These are phyloP conservation scores for Rubia peregrina DNA, from an alignment of 305 asterid species.

Conservation along the genomic window DNA sequence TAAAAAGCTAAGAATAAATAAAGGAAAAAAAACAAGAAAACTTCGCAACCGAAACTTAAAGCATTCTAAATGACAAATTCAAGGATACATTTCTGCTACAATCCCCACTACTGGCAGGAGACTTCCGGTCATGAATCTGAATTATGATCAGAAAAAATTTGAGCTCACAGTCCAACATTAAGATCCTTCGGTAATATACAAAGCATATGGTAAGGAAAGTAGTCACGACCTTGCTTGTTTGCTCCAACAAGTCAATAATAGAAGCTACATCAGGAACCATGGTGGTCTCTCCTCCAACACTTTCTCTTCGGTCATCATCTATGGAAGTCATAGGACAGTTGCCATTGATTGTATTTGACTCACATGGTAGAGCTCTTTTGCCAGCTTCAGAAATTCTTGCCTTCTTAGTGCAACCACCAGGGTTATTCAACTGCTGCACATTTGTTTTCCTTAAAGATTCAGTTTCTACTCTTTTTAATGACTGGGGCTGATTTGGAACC, in stretches of 20 bases:
- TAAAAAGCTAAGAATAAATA: conserved; percentile 42
- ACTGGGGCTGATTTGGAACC: conserved; percentile 40
- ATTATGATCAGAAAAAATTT: conserved; percentile 24
- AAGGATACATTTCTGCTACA: conserved; percentile 69
- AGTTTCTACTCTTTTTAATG: conserved; percentile 28
- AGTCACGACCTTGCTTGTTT: conserved; percentile 71
- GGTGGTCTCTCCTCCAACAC: conserved; percentile 32
- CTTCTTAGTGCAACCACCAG: conserved; percentile 42
- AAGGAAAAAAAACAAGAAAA: conserved; percentile 34
- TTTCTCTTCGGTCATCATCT: conserved; percentile 33
- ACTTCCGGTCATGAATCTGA: conserved; percentile 71
- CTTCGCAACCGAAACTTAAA: conserved; percentile 13
- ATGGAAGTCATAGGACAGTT: conserved; percentile 22
- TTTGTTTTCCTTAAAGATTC: conserved; percentile 25
- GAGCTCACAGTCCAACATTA: conserved; percentile 5
- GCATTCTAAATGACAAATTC: conserved; percentile 8
- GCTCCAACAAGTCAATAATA: conserved; percentile 83
- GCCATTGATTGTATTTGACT: conserved; percentile 20
- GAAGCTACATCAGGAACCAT: conserved; percentile 83
- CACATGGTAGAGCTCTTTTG: conserved; percentile 23
- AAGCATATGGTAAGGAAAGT: conserved; percentile 11
- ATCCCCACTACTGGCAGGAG: conserved; percentile 43
- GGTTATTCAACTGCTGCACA: conserved; percentile 26
- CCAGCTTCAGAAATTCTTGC: conserved; percentile 41
- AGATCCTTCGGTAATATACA: background rate